Evolutionary conservation across 768 basidiomycete genomes (phyloP), one percentile per base, ranked within the genome.

Genomic region (Suillus luteus): DNA sequence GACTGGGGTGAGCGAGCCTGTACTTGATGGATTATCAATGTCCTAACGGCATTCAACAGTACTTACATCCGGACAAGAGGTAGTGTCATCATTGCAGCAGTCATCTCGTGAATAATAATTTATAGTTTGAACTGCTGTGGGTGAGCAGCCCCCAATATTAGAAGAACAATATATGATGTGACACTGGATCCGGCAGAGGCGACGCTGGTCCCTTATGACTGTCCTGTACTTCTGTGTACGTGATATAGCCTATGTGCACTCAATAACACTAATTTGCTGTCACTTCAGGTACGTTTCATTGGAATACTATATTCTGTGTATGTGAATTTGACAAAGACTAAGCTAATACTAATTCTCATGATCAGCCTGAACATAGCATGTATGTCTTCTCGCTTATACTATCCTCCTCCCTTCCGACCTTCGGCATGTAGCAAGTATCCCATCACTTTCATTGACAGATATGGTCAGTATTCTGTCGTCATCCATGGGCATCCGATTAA

Each of bases 61-160:
- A 4, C 55, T 57, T 15, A 38, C 55, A 17, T 38, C 38, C 37
- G 55, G 35, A 14, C 22, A 57, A 57, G 55, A 57, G 55, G 55
- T 57, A 57, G 55, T 38, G 15, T 22, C 55, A 38, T 57, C 9
- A 57, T 14, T 9, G 11, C 35, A 24, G 22, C 22, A 38, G 22
- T 22, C 8, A 10, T 57, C 55, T 57, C 33, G 24, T 22, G 17
- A 10, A 57, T 22, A 57, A 57, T 57, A 22, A 6, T 57, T n/a
- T 17, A 57, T 57, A 57, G 55, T 17, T 57, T 24, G 55, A 38
- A 14, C 22, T 57, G 22, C 22, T 57, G 22, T 57, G 55, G 55
- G 55, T 57, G 22, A 57, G 55, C 37, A 38, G 22, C 15, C 11
- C 14, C n/a, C 54, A 7, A 22, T 55, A 22, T 4, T 5, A 22